A percentile compares a stretch with the other conserved stretches of the same genome.
phyloP scores from a whole-genome alignment of 331 rosid species.

The Quercus lobata region DNA sequence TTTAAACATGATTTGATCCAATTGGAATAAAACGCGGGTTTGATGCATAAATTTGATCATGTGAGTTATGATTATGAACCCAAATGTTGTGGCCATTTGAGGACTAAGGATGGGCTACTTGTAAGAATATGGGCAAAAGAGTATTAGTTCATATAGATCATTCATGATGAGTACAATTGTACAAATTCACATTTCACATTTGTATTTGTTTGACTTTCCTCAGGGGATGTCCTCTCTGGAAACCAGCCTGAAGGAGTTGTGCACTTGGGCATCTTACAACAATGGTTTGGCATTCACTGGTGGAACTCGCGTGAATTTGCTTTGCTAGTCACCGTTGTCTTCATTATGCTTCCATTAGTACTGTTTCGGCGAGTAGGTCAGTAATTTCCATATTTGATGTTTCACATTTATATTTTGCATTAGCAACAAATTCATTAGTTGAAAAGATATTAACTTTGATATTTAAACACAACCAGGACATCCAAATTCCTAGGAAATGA shows the following conservation, averaged over 20 bases:
- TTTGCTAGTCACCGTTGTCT: conserved; percentile 42
- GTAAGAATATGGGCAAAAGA: no score
- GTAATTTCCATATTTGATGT: conserved; percentile 10
- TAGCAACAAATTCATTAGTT: not conserved
- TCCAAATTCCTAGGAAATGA: no score
- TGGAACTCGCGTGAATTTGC: conserved; percentile 87
- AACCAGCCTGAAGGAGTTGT: conserved; percentile 40
- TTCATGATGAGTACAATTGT: no score
- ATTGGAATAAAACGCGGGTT: no score
- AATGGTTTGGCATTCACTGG: conserved; percentile 92
- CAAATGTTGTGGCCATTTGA: no score
- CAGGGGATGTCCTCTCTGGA: conserved; percentile 89
- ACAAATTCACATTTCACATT: not conserved
- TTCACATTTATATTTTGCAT: not conserved
- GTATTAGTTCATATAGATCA: no score
- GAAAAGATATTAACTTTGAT: not conserved
- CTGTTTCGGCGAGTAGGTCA: conserved; percentile 69
- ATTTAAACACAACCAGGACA: not conserved
- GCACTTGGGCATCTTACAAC: conserved; percentile 84
- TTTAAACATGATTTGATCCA: no score
- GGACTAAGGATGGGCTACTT: no score
- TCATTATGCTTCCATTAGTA: conserved; percentile 72
- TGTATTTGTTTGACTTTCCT: conserved; percentile 11
- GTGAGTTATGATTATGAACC: no score
- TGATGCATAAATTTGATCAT: no score